phyloP scores from a whole-genome alignment of 179 eudicot species.

The Carnegiea gigantea region DNA sequence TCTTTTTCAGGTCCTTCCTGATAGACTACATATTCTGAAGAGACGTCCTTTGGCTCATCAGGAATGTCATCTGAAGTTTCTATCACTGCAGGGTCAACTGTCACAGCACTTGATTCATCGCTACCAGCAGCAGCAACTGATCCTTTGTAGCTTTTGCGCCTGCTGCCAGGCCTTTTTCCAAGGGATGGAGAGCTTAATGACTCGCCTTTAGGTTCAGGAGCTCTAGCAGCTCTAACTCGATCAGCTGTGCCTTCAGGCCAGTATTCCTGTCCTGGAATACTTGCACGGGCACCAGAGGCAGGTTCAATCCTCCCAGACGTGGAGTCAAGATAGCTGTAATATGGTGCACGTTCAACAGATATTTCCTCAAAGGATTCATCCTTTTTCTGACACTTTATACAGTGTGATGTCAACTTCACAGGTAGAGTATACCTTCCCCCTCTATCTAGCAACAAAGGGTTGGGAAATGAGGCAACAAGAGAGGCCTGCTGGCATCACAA shows the following conservation, averaged over 20 bases:
- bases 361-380: constrained; percentile 53
- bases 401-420: constrained; percentile 35
- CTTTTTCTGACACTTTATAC: constrained; percentile 66
- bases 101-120: constrained; percentile 40
- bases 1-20: constrained; percentile 60
- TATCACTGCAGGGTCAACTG: constrained; percentile 36
- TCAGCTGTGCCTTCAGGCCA: constrained; percentile 99
- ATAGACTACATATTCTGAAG: constrained; percentile 76
- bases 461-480: constrained; percentile 48
- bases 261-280: constrained; percentile 85
- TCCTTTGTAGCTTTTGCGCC: constrained; percentile 62
- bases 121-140: constrained; percentile 51
- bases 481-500: constrained; percentile 41
- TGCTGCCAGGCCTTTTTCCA: constrained; percentile 88
- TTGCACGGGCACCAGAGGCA: constrained; percentile 99
- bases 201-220: constrained; percentile 78
- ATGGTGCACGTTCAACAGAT: constrained; percentile 80
- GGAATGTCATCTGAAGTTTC: constrained; percentile 51
- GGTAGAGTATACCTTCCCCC: constrained; percentile 28
- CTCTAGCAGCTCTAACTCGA: constrained; percentile 80
- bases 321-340: constrained; percentile 85
- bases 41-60: constrained; percentile 56
- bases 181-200: constrained; percentile 70
- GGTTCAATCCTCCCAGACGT: constrained; percentile 94
- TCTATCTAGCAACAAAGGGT: constrained; percentile 36